phyloP scores from a whole-genome alignment of 306 rosid genomes.

The Alnus glutinosa region DNA sequence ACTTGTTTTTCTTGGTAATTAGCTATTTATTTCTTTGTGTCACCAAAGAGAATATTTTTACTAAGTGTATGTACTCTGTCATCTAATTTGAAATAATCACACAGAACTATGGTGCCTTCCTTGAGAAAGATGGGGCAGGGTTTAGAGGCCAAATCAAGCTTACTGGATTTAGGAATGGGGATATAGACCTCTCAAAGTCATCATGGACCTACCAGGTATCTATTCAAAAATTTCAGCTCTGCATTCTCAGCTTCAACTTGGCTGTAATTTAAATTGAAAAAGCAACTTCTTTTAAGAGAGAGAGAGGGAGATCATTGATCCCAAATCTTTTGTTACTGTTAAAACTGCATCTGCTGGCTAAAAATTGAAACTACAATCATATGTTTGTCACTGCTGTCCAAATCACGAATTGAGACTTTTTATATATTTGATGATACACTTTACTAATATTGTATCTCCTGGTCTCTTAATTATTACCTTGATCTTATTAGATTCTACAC shows the following conservation, averaged over 20 bases:
- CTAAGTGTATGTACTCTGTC: conserved; percentile 16
- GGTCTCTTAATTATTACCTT: conserved; percentile 13
- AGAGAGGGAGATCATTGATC: background rate
- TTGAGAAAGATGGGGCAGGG: conserved; percentile 95
- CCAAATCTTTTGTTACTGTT: background rate
- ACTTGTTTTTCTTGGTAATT: background rate
- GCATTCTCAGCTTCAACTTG: background rate
- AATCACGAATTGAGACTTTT: background rate
- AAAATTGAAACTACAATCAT: background rate
- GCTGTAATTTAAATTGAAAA: background rate
- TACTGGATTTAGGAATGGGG: conserved; percentile 71
- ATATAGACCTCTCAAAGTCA: conserved; percentile 68
- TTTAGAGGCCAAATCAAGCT: conserved; percentile 73
- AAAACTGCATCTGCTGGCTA: background rate
- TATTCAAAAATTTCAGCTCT: conserved; percentile 14
- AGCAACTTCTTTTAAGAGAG: background rate
- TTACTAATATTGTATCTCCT: conserved; percentile 4
- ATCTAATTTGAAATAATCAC: conserved; percentile 32
- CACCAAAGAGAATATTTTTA: conserved; percentile 19
- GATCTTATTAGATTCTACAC: conserved; percentile 19
- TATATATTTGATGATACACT: background rate
- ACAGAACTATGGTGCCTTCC: conserved; percentile 88
- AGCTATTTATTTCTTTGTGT: conserved; percentile 10
- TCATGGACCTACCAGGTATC: conserved; percentile 92
- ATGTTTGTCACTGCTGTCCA: background rate